phyloP scores from a whole-genome alignment of 495 filamentous ascomycete species.

The Patellaria atrata region DNA sequence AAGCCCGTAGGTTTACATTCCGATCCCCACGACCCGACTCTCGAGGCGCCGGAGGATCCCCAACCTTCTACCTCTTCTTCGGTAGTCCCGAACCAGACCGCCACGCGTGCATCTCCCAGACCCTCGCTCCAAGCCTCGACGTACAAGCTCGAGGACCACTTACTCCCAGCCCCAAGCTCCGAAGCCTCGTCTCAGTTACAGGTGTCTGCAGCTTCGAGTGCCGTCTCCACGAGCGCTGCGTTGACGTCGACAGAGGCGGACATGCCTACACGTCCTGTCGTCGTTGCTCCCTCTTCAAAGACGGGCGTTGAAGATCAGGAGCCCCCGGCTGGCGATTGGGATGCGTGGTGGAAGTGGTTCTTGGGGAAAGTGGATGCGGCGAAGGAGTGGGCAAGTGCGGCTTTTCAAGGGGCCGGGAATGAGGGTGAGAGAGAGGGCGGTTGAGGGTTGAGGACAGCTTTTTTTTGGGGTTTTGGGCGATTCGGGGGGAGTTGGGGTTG shows the following conservation, averaged over 20 bases:
- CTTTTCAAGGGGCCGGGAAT: conserved; percentile 6
- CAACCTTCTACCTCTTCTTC: conserved; percentile 2
- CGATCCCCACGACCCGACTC: conserved; percentile 24
- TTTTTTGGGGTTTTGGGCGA: background rate
- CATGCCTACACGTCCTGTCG: conserved; percentile 10
- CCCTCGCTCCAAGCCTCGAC: background rate
- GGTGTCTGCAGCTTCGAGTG: conserved; percentile 6
- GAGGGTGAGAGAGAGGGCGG: background rate
- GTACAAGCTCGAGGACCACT: background rate
- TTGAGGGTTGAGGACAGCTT: background rate
- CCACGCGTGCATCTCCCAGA: background rate
- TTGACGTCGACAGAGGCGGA: background rate
- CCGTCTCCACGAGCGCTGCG: background rate
- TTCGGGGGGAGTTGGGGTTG: background rate
- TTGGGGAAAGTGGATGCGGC: conserved; percentile 13
- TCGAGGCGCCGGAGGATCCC: conserved; percentile 23
- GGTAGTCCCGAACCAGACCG: no score
- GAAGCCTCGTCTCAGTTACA: conserved; percentile 2
- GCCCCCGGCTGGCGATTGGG: no score
- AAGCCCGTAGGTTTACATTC: conserved; percentile 54
- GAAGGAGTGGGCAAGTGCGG: conserved; percentile 17
- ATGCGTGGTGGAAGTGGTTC: conserved; percentile 20
- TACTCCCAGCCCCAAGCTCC: background rate
- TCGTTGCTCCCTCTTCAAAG: conserved; percentile 8
- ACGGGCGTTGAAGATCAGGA: no score